Conservation (phyloP, 163 green algal species). For the Chlamydomonas reinhardtii region DNA sequence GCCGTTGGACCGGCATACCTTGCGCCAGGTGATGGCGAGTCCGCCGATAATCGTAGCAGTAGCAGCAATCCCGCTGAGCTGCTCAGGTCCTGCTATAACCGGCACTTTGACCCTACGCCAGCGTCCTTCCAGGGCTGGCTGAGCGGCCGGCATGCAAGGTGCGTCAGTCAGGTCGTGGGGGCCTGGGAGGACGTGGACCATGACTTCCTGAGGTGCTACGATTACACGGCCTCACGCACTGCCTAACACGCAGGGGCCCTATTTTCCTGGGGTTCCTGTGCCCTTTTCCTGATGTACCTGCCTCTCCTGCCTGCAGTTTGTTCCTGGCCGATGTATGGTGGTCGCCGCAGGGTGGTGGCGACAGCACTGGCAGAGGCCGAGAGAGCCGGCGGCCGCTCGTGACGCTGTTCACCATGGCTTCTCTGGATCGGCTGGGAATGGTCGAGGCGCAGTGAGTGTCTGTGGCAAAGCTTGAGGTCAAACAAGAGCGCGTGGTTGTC, state of each 20-base stretch:
- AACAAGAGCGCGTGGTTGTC: too few relatives aligned
- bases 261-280: too few relatives aligned
- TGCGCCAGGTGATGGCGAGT: too few relatives aligned
- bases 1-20: too few relatives aligned
- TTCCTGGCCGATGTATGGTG: constrained; percentile 31
- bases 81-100: not conserved
- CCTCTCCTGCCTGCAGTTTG: not conserved
- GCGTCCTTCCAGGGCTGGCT: not conserved
- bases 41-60: too few relatives aligned
- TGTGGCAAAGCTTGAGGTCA: too few relatives aligned
- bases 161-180: not conserved
- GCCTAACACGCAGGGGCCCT: too few relatives aligned
- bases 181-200: too few relatives aligned
- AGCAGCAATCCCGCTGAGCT: not conserved
- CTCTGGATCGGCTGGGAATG: constrained; percentile 22
- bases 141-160: not conserved
- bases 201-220: too few relatives aligned
- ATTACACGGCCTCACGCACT: too few relatives aligned
- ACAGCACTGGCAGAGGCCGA: too few relatives aligned
- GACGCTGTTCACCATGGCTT: constrained; percentile 44
- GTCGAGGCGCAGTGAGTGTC: constrained; percentile 24
- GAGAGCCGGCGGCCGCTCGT: not conserved
- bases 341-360: not conserved
- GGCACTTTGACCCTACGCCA: not conserved
- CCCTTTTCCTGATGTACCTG: too few relatives aligned